Evolutionary conservation across 2,329 filamentous ascomycete genomes (phyloP), one percentile per base, ranked within the genome.

Genomic region (Pseudomassariella vexata): DNA sequence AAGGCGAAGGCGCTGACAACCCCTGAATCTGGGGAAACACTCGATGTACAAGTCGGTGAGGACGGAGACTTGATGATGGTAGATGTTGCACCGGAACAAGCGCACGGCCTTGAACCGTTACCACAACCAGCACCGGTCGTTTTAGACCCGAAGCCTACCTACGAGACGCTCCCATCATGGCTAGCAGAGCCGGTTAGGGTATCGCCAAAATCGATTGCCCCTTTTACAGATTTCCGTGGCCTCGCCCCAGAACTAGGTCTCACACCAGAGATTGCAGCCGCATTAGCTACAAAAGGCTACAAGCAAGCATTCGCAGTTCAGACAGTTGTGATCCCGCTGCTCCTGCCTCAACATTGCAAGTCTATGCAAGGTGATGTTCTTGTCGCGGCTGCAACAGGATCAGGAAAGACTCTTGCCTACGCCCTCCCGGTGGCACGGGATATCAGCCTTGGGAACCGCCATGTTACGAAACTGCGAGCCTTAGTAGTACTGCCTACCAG

Each of bases 321-420:
- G 57, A 78, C 85, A 5, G 79, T 80, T 1, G 72, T 92, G 0
- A 70, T 98, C 17, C 89, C 90, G 1, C 67, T 94, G 24, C 70
- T 98, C 5, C 66, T 94, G 4, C 79, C 53, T 21, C 76, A 15
- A 75, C 72, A 56, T 0, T 69, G 73, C 24, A 66, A 72, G 35
- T 64, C 73, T 21, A 70, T 78, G 21, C 62, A 73, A 2, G 84
- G 86, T 5, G 92, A 98, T 55, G 60, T 98, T 5, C 82, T 94
- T 26, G 81, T 98, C 3, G 92, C 88, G 6, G 92, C 94, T 0
- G 85, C 90, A 2, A 98, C 92, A 0, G 92, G 92, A 7, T 96
- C 92, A 1, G 92, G 92, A 35, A 98, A 98, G 55, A 98, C 92
- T 0, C 59, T 98, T 11, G 84, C 90, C 1, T 98, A 98, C 50